Percentiles rank a stretch among this genome's conserved stretches.
phyloP scores from a whole-genome alignment of 768 basidiomycete genomes.

The Rhizopogon vinicolor region DNA sequence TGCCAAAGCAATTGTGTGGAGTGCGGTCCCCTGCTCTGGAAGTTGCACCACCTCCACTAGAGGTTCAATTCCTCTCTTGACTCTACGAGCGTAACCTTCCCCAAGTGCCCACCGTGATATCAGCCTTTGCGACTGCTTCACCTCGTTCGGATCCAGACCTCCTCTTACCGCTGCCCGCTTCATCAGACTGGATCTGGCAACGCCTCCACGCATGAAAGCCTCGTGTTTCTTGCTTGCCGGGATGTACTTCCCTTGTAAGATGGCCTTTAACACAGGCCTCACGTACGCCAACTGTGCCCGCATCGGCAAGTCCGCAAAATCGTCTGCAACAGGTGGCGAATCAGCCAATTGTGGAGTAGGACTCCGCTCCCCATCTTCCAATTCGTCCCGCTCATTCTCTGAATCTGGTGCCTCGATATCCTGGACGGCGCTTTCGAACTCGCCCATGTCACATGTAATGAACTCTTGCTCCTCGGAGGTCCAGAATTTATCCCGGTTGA shows the following conservation, averaged over 20 bases:
- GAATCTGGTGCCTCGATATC: constrained; percentile 22
- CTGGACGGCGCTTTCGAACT: constrained; percentile 43
- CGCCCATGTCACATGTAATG: constrained; percentile 56
- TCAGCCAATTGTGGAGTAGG: constrained; percentile 18
- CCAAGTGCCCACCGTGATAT: constrained; percentile 25
- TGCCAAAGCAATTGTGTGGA: neutral
- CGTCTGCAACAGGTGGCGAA: constrained; percentile 37
- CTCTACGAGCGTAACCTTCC: neutral
- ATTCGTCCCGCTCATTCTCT: constrained; percentile 21
- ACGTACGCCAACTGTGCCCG: constrained; percentile 60
- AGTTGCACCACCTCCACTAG: neutral
- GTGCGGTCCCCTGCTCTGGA: neutral
- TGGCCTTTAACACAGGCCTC: constrained; percentile 57
- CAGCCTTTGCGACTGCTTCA: constrained; percentile 30
- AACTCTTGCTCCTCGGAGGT: constrained; percentile 58
- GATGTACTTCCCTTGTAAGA: constrained; percentile 50
- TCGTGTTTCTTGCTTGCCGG: constrained; percentile 49
- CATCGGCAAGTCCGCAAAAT: constrained; percentile 48
- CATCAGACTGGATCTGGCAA: constrained; percentile 31
- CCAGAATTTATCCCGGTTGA: constrained; percentile 51
- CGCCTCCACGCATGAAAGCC: constrained; percentile 56
- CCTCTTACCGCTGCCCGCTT: constrained; percentile 32
- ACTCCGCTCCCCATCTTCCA: constrained; percentile 21
- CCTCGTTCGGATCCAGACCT: constrained; percentile 32
- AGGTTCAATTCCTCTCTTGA: neutral